A percentile compares a stretch with the other conserved stretches of the same genome.
Conservation (phyloP, 306 rosid species). For the Vigna reflexopilosa region DNA sequence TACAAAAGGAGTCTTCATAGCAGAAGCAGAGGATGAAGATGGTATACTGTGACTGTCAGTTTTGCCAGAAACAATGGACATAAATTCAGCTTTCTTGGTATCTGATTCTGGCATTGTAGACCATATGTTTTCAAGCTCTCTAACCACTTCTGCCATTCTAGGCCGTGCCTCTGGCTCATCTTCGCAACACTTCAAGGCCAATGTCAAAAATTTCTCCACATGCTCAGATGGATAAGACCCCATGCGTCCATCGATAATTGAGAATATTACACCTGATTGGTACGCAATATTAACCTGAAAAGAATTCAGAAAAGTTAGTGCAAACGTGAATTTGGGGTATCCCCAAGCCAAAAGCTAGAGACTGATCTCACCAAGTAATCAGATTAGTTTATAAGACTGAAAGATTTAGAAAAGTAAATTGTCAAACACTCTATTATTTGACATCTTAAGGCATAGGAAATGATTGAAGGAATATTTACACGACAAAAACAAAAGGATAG, state of each 20-base stretch:
- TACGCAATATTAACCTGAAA: slow-evolving; percentile 69
- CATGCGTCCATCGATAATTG: slow-evolving; percentile 73
- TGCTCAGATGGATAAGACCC: slow-evolving; percentile 86
- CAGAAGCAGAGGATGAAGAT: slow-evolving; percentile 71
- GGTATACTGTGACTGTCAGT: slow-evolving; percentile 34
- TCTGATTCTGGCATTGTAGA: slow-evolving; percentile 69
- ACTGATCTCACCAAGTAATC: not conserved
- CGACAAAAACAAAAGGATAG: not conserved
- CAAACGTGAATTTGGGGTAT: not conserved
- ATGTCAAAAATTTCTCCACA: slow-evolving; percentile 64
- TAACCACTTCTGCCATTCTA: slow-evolving; percentile 79
- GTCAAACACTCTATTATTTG: slow-evolving; percentile 3
- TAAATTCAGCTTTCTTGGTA: slow-evolving; percentile 40
- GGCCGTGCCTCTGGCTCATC: slow-evolving; percentile 86
- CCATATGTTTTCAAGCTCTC: slow-evolving; percentile 82
- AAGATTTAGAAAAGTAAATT: not conserved
- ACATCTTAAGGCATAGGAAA: slow-evolving; percentile 29
- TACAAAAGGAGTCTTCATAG: slow-evolving; percentile 57
- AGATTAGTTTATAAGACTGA: not conserved
- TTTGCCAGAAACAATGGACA: slow-evolving; percentile 53
- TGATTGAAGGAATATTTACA: slow-evolving; percentile 23
- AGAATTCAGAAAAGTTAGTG: not conserved
- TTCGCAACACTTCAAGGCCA: slow-evolving; percentile 79
- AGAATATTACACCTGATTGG: slow-evolving; percentile 71
- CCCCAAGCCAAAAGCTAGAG: not conserved